Percentiles rank a stretch among this genome's conserved stretches.
Conservation (phyloP, 2,329 filamentous ascomycete genomes). For the Leptographium procerum region DNA sequence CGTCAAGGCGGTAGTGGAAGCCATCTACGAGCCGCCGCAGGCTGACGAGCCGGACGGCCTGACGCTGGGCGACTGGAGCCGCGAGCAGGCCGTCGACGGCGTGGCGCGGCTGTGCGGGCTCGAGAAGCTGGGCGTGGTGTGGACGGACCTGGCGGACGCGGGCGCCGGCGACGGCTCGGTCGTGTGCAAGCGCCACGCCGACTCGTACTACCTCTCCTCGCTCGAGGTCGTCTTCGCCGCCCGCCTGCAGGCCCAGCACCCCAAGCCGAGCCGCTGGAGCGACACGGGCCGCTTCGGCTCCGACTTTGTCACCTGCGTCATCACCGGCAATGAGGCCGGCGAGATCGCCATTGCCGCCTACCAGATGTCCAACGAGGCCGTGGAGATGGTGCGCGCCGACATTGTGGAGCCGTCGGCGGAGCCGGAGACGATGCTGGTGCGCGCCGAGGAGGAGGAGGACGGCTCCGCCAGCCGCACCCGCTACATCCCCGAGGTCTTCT, state of each 20-base stretch:
- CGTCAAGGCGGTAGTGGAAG: constrained; percentile 89
- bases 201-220: constrained; percentile 89
- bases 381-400: constrained; percentile 93
- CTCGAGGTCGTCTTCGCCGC: constrained; percentile 85
- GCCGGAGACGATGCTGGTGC: constrained; percentile 86
- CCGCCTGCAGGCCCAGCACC: constrained; percentile 75
- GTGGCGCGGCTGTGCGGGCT: constrained; percentile 75
- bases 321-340: constrained; percentile 84
- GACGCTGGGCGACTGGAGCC: constrained; percentile 72
- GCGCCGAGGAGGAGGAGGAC: constrained; percentile 79
- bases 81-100: constrained; percentile 70
- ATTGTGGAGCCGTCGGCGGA: constrained; percentile 93
- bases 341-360: constrained; percentile 85
- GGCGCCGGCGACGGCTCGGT: constrained; percentile 75
- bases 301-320: constrained; percentile 91
- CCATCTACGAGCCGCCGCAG: constrained; percentile 93
- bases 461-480: constrained; percentile 55
- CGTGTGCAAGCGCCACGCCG: constrained; percentile 87
- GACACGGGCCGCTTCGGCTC: constrained; percentile 90
- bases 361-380: constrained; percentile 87
- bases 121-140: constrained; percentile 83
- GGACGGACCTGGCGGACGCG: constrained; percentile 80
- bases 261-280: constrained; percentile 91
- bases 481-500: constrained; percentile 97
- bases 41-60: constrained; percentile 81